Percentiles rank a stretch among this genome's conserved stretches.
These are phyloP conservation scores for Lentithecium fluviatile DNA, from an alignment of 495 filamentous ascomycete genomes.

Conservation along the genomic window DNA sequence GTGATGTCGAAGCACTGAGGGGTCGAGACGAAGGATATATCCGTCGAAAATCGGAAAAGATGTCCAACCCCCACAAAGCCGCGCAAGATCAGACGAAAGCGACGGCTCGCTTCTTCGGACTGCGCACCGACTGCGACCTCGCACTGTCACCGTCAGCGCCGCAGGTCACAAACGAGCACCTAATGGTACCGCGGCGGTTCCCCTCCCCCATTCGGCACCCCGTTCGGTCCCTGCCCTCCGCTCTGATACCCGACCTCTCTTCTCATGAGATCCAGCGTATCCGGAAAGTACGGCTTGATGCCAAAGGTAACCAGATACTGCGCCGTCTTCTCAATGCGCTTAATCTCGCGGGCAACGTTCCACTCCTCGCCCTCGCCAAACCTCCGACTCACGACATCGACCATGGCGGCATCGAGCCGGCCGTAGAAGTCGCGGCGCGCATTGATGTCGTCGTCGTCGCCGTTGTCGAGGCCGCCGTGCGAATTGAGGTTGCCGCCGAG, in stretches of 20 bases:
- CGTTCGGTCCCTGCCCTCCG: not conserved
- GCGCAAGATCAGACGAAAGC: too few relatives aligned
- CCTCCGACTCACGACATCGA: constrained; percentile 47
- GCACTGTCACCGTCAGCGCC: too few relatives aligned
- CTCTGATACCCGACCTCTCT: constrained; percentile 26
- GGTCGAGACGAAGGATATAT: too few relatives aligned
- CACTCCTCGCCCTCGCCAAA: constrained; percentile 49
- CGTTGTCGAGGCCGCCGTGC: constrained; percentile 50
- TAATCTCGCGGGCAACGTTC: constrained; percentile 49
- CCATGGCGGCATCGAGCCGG: constrained; percentile 47
- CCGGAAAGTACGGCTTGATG: constrained; percentile 50
- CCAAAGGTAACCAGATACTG: constrained; percentile 49
- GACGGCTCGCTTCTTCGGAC: too few relatives aligned
- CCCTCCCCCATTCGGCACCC: constrained; percentile 14
- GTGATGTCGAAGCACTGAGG: too few relatives aligned
- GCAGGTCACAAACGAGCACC: not conserved
- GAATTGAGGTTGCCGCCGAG: constrained; percentile 54
- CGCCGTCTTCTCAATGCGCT: constrained; percentile 53
- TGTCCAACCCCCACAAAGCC: too few relatives aligned
- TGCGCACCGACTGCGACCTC: too few relatives aligned
- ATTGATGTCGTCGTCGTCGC: constrained; percentile 45
- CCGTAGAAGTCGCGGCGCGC: constrained; percentile 49
- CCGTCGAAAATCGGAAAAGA: too few relatives aligned
- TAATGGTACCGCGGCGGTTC: constrained; percentile 33
- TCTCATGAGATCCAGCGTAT: constrained; percentile 49